Conservation (phyloP, 2,329 filamentous ascomycete species). For the Trichothecium sympodiale region DNA sequence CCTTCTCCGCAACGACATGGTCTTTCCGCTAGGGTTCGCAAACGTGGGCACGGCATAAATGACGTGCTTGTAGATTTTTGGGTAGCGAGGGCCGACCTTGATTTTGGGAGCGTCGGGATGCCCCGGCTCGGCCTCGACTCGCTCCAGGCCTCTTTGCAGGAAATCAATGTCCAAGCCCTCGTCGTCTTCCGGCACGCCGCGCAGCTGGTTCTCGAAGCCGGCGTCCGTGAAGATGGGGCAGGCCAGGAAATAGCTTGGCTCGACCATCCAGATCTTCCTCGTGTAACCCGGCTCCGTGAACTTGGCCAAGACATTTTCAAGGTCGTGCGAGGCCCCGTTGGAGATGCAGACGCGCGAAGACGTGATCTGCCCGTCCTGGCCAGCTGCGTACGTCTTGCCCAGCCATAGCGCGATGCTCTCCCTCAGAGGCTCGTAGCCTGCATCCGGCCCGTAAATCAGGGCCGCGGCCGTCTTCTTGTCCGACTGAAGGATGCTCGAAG, state of each 20-base stretch:
- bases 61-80: conserved; percentile 53
- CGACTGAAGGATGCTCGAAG: conserved; percentile 1
- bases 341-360: conserved; percentile 7
- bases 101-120: conserved; percentile 29
- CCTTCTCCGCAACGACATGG: conserved; percentile 48
- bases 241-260: conserved; percentile 51
- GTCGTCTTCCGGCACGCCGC: conserved; percentile 48
- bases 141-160: conserved; percentile 2
- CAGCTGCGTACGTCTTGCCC: conserved; percentile 1
- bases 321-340: conserved; percentile 8
- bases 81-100: conserved; percentile 35
- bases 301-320: conserved; percentile 6
- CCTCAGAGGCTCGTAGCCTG: conserved; percentile 8
- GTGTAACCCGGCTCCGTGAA: conserved; percentile 54
- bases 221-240: conserved; percentile 52
- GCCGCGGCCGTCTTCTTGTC: conserved; percentile 6
- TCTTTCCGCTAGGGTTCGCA: conserved; percentile 55
- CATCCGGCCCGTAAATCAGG: conserved; percentile 8
- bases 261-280: conserved; percentile 49
- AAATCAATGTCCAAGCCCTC: conserved; percentile 11
- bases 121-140: conserved; percentile 1
- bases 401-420: conserved; percentile 8
- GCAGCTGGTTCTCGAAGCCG: conserved; percentile 42
- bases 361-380: not conserved
- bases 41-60: conserved; percentile 62